Base-by-base conservation (phyloP, 805 yeast species). In the Diddensiella santjacobensis region DNA sequence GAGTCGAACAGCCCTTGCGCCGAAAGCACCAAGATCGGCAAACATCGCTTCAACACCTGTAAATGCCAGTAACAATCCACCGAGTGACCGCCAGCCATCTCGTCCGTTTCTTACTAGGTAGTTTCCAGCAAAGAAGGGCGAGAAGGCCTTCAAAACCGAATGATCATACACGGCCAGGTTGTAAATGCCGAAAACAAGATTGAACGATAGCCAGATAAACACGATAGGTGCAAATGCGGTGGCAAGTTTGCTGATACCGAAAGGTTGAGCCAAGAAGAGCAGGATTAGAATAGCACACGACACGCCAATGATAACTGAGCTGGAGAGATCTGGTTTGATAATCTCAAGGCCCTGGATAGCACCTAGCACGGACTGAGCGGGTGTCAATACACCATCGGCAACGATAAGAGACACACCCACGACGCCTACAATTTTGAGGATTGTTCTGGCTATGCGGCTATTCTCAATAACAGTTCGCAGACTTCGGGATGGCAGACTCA, bases 41-140 rank as follows among this genome's bases (percentile, higher is more conserved):
- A 80, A 80, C 80, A 80, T 74, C 4, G 84, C 83, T 53, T 80
- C 84, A 3, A 77, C 68, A 26, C 84, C 84, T 0, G 85, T 79
- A 22, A 80, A 63, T 1, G 79, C 67, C 39, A 80, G 71, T 75
- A 79, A 72, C 2, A 77, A 75, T 3, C 77, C 73, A 8, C 77
- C 71, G 26, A 80, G 64, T 1, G 70, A 64, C 57, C 73, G 41
- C 35, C 48, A 39, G 19, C 58, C 55, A 20, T 61, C 78, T 23
- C 74, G 63, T 2, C 71, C 68, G 15, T 58, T 49, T 8, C 58
- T 53, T 41, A 58, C 65, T 51, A 80, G 61, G 33, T 71, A 69
- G n/a, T 66, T 55, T 43, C 77, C 67, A 1, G 83, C 84, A 55
- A 74, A 73, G 44, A 65, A 62, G 1, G 85, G 84, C 20, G 74